Base-by-base conservation (phyloP, 2,329 filamentous ascomycete genomes). In the Fusarium globosum region DNA sequence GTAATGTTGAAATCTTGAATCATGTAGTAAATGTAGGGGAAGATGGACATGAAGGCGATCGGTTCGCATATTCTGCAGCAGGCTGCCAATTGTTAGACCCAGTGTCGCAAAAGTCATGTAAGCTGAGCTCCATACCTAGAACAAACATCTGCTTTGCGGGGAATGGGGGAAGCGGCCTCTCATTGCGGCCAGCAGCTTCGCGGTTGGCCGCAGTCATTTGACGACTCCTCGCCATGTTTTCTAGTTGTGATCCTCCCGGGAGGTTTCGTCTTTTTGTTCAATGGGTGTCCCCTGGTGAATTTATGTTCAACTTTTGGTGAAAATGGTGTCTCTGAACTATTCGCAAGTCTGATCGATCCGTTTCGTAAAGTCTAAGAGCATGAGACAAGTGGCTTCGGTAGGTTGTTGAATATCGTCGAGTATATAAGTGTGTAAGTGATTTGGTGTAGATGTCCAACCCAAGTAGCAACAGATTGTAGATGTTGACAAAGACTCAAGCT, bases 31-130 rank as follows among this genome's bases (percentile, higher is more conserved):
- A 97, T 95, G 83, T 98, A 99, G 4, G 96, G 96, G 81, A 99
- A 98, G 77, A 98, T 98, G 61, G 95, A 98, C 94, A 98, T 98
- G 87, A 99, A 98, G 11, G 96, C 96, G 82, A 99, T 98, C 59
- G 96, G 96, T 82, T 99, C 96, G 87, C 95, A 98, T 86, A 99
- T 96, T 80, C 96, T 92, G 84, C 95, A 97, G 79, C 97, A 88
- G 51, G 95, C 95, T 97, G 72, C 53, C 46, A 33, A 33, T 35
- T 62, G 62, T 73, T 65, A 78, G 65, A 67, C 43, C 38, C 28
- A 56, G 61, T 33, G 51, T 45, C 42, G 36, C 68, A 23, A n/a
- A 20, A 39, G 46, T 41, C 30, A 39, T 35, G n/a, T 42, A 49
- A 33, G 42, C 21, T 26, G 48, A 60, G 21, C 28, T 35, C 52